A percentile compares a stretch with the other conserved stretches of the same genome.
Evolutionary conservation across 768 basidiomycete species (phyloP).

Genomic region (Nidularia pulvinata): DNA sequence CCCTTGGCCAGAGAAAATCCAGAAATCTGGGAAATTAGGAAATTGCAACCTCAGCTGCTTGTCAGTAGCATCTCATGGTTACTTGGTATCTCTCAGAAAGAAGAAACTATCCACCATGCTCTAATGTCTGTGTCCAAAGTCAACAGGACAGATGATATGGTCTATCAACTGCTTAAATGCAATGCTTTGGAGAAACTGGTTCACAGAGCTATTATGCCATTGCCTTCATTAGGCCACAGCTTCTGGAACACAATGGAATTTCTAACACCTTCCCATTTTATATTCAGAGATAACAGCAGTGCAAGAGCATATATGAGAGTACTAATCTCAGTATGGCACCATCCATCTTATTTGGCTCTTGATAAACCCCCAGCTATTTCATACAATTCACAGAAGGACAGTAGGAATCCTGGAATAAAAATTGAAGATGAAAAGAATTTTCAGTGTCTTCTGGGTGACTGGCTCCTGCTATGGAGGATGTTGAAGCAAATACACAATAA

Average conservation of each 20-base stretch:
- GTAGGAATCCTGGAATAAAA: not conserved
- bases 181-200: constrained; percentile 8
- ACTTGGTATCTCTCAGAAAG: constrained; percentile 5
- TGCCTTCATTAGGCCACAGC: constrained; percentile 7
- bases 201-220: constrained; percentile 5
- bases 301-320: constrained; percentile 4
- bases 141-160: constrained; percentile 4
- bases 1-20: not conserved
- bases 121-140: constrained; percentile 7
- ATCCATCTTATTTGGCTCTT: constrained; percentile 5
- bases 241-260: constrained; percentile 6
- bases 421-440: not conserved
- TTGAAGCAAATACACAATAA: constrained; percentile 3
- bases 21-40: constrained; percentile 6
- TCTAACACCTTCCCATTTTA: constrained; percentile 2
- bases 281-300: not conserved
- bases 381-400: not conserved
- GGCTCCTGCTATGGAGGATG: constrained; percentile 10
- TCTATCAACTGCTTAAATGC: constrained; percentile 4
- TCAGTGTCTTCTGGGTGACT: constrained; percentile 9
- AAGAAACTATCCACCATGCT: constrained; percentile 5
- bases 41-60: constrained; percentile 3
- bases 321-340: constrained; percentile 12
- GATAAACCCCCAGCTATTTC: constrained; percentile 8
- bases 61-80: constrained; percentile 6